Evolutionary conservation across 352 stramenopile genomes (phyloP).

Genomic region (Globisporangium cylindrosporum): DNA sequence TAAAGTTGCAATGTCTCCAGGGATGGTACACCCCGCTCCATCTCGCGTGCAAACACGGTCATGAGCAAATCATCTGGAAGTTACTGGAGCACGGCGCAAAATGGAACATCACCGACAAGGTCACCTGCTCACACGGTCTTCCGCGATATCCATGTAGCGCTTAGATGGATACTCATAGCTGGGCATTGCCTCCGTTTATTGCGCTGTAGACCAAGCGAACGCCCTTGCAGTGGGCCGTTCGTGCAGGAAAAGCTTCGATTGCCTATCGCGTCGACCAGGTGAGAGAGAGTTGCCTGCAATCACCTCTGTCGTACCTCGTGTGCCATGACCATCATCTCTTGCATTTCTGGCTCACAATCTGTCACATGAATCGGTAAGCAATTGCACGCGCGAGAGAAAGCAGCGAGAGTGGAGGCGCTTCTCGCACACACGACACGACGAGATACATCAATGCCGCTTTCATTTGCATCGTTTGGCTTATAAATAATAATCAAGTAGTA

Average conservation of each 20-base stretch:
- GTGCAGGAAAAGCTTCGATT: conserved; percentile 63
- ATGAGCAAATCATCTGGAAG: conserved; percentile 61
- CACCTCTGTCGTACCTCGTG: not conserved
- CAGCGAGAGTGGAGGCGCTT: conserved; percentile 10
- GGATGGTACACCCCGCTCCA: conserved; percentile 81
- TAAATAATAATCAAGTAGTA: conserved; percentile 38
- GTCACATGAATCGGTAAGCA: conserved; percentile 22
- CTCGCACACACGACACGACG: conserved; percentile 1
- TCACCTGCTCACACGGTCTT: not conserved
- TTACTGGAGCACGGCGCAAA: conserved; percentile 57
- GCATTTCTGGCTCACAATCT: not conserved
- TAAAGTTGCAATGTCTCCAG: conserved; percentile 17
- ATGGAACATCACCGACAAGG: conserved; percentile 62
- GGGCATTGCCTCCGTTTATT: no score
- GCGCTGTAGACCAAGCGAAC: conserved; percentile 47
- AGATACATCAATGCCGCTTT: conserved; percentile 15
- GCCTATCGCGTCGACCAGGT: conserved; percentile 76
- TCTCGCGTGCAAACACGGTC: conserved; percentile 64
- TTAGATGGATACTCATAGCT: not conserved
- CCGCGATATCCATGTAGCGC: no score
- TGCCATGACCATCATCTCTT: not conserved
- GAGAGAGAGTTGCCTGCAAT: not conserved
- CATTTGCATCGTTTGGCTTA: conserved; percentile 38
- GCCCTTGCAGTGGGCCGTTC: conserved; percentile 67
- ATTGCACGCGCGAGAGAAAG: conserved; percentile 47